Evolutionary conservation across 192 early-diverging fungal species (phyloP).

Genomic region (Diversispora eburnea): DNA sequence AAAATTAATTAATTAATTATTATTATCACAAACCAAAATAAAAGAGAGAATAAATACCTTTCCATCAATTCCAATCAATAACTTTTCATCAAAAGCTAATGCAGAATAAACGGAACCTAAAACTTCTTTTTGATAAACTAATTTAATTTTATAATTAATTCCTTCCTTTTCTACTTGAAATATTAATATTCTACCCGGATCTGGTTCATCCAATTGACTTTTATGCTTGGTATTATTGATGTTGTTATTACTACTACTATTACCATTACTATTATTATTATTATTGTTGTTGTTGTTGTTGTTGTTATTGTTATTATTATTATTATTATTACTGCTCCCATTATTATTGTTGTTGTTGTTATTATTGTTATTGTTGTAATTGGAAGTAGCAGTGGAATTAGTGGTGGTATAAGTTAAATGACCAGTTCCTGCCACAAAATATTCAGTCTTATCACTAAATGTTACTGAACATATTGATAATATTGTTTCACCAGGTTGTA

Average conservation of each 20-base stretch:
- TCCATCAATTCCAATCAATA: conserved; percentile 67
- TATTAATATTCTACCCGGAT: conserved; percentile 65
- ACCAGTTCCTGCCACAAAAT: conserved; percentile 73
- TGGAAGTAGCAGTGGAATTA: too few species aligned
- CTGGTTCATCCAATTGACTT: too few species aligned
- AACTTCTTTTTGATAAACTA: conserved; percentile 49
- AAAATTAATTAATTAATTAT: not conserved
- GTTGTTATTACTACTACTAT: too few species aligned
- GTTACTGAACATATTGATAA: conserved; percentile 44
- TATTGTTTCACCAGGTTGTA: conserved; percentile 36
- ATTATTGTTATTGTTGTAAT: too few species aligned
- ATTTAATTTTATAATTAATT: conserved; percentile 43
- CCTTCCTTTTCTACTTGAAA: too few species aligned
- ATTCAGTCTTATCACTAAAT: conserved; percentile 44
- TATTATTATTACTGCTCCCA: conserved; percentile 58
- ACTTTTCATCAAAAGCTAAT: conserved; percentile 53
- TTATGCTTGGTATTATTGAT: too few species aligned
- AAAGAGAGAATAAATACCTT: conserved; percentile 50
- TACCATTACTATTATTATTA: too few species aligned
- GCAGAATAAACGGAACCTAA: conserved; percentile 67
- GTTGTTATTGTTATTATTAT: conserved; percentile 48
- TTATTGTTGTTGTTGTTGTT: too few species aligned
- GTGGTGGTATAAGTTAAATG: conserved; percentile 28
- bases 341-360: conserved; percentile 30
- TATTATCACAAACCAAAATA: not conserved